Conservation (phyloP, 306 rosid species). For the Medicago truncatula region DNA sequence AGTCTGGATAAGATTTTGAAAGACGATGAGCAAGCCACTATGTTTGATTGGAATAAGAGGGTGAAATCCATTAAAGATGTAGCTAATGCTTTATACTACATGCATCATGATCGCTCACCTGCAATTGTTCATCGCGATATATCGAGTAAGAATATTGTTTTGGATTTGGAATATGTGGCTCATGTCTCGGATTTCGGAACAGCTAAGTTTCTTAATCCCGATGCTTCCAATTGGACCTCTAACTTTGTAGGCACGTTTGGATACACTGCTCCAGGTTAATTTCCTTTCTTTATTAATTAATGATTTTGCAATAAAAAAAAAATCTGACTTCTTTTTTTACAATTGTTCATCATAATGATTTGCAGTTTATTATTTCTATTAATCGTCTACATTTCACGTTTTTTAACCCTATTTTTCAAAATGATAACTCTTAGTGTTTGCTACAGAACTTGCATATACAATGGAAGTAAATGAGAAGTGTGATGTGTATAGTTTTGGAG, state of each 20-base stretch:
- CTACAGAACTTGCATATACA: too few relatives aligned
- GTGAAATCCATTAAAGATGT: not conserved
- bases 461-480: too few relatives aligned
- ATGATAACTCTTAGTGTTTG: too few relatives aligned
- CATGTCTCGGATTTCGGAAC: not conserved
- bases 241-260: not conserved
- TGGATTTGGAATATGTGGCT: not conserved
- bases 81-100: not conserved
- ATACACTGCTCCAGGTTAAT: not conserved
- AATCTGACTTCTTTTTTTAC: too few relatives aligned
- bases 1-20: constrained; percentile 1
- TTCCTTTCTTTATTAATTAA: not conserved
- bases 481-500: too few relatives aligned
- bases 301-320: too few relatives aligned
- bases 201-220: not conserved
- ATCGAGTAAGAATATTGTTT: not conserved
- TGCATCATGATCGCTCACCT: not conserved
- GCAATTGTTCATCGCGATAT: not conserved
- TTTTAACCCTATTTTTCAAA: not conserved
- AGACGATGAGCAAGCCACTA: not conserved
- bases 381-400: not conserved
- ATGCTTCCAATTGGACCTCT: not conserved
- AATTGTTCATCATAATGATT: too few relatives aligned
- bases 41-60: not conserved
- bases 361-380: too few relatives aligned